These are phyloP conservation scores for Macrophomina pseudophaseolina DNA, from an alignment of 2,329 filamentous ascomycete species.

Conservation along the genomic window DNA sequence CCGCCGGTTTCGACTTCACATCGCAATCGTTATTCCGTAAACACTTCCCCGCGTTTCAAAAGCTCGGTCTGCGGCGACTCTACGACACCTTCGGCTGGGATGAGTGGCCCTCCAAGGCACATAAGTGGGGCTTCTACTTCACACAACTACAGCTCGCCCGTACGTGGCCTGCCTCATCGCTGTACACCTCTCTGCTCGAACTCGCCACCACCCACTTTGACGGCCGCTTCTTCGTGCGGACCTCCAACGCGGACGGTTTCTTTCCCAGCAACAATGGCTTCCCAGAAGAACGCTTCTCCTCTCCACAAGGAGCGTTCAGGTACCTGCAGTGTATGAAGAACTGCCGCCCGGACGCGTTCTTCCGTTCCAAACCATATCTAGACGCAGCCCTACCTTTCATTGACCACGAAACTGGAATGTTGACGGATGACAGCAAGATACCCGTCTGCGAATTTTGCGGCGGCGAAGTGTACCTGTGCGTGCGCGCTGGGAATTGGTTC, in stretches of 20 bases:
- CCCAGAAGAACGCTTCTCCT: constrained; percentile 33
- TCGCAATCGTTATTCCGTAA: constrained; percentile 37
- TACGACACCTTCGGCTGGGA: constrained; percentile 44
- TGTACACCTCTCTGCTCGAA: constrained; percentile 31
- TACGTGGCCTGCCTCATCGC: constrained; percentile 34
- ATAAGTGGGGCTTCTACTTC: constrained; percentile 44
- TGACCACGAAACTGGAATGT: constrained; percentile 32
- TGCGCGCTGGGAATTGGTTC: constrained; percentile 37
- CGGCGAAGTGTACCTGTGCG: constrained; percentile 37
- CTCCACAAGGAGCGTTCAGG: constrained; percentile 40
- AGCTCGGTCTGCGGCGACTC: constrained; percentile 37
- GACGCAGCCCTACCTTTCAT: constrained; percentile 33
- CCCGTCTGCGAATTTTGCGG: constrained; percentile 36
- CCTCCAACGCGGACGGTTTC: constrained; percentile 42
- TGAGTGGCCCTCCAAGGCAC: constrained; percentile 36
- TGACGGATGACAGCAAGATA: constrained; percentile 32
- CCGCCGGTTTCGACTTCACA: constrained; percentile 42
- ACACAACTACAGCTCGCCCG: constrained; percentile 37
- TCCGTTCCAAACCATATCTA: constrained; percentile 31
- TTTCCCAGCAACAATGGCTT: constrained; percentile 40
- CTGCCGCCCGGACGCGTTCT: constrained; percentile 38
- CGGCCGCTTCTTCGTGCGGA: constrained; percentile 36
- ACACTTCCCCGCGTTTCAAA: constrained; percentile 38
- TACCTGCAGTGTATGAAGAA: constrained; percentile 39
- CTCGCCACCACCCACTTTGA: constrained; percentile 30